These are phyloP conservation scores for Andrographis paniculata DNA, from an alignment of 305 asterid genomes.

Conservation along the genomic window DNA sequence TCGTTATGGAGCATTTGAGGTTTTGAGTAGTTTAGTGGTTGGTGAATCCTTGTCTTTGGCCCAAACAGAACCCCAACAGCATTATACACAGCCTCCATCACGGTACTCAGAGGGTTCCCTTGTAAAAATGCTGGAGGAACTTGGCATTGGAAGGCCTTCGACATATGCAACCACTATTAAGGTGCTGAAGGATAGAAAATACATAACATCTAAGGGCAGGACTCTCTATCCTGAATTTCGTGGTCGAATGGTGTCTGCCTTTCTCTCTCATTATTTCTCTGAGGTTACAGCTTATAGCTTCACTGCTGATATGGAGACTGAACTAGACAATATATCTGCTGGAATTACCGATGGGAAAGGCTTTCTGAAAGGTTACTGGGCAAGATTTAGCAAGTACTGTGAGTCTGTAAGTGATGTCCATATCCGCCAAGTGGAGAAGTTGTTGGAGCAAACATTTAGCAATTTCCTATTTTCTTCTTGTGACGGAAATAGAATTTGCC, in stretches of 20 bases:
- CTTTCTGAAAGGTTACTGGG: slow-evolving; percentile 84
- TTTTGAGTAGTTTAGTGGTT: slow-evolving; percentile 42
- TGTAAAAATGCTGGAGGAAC: slow-evolving; percentile 89
- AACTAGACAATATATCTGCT: slow-evolving; percentile 88
- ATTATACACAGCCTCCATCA: slow-evolving; percentile 68
- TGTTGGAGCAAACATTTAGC: slow-evolving; percentile 79
- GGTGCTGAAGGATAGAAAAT: slow-evolving; percentile 80
- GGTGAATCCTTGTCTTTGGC: slow-evolving; percentile 52
- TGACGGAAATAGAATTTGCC: slow-evolving; percentile 67
- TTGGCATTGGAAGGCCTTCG: slow-evolving; percentile 96
- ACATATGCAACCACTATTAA: slow-evolving; percentile 82
- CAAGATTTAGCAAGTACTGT: slow-evolving; percentile 81
- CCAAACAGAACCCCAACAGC: slow-evolving; percentile 51
- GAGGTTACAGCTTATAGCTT: slow-evolving; percentile 93
- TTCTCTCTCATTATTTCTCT: slow-evolving; percentile 69
- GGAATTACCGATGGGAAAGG: slow-evolving; percentile 95
- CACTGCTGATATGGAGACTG: slow-evolving; percentile 97
- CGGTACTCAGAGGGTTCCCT: slow-evolving; percentile 70
- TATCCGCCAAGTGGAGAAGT: slow-evolving; percentile 87
- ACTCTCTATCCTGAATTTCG: slow-evolving; percentile 77
- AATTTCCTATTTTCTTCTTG: slow-evolving; percentile 64
- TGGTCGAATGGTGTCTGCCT: slow-evolving; percentile 94
- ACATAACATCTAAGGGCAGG: slow-evolving; percentile 52
- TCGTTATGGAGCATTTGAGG: slow-evolving; percentile 31
- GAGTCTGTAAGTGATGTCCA: slow-evolving; percentile 57